Conservation (phyloP, 2,329 filamentous ascomycete species). For the Fusarium scirpi region DNA sequence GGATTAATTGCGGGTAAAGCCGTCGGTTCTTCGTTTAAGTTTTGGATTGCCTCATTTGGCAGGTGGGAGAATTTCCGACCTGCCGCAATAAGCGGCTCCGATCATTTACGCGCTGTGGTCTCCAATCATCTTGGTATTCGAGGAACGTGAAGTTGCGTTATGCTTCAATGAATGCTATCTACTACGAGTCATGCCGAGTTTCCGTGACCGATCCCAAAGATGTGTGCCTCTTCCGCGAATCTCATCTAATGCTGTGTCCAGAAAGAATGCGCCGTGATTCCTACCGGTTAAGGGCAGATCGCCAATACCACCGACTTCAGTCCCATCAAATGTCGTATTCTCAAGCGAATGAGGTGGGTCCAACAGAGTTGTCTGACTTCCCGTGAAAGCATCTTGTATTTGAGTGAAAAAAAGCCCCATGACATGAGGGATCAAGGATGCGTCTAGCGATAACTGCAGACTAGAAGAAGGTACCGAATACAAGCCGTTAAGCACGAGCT, state of each 20-base stretch:
- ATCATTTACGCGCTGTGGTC: not conserved
- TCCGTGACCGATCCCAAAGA: not conserved
- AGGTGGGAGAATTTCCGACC: not conserved
- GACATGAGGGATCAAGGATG: not conserved
- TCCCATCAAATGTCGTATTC: too few species aligned
- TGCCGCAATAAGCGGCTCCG: not conserved
- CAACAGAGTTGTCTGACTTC: not conserved
- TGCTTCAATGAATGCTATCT: too few species aligned
- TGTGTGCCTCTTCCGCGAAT: not conserved
- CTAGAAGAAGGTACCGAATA: not conserved
- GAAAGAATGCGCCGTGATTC: not conserved
- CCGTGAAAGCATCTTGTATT: not conserved
- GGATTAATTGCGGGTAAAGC: not conserved
- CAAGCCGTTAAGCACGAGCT: not conserved
- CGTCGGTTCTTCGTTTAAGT: not conserved
- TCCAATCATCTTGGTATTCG: not conserved
- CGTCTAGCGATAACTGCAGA: not conserved
- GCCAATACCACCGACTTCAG: not conserved
- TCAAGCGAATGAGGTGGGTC: not conserved
- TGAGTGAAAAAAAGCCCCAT: not conserved
- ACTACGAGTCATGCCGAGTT: not conserved
- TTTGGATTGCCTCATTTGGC: not conserved
- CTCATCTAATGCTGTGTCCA: not conserved
- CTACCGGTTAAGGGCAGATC: not conserved
- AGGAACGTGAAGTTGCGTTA: not conserved